Evolutionary conservation across 164 flowering plant genomes (phyloP), one percentile per base, ranked within the genome.

Genomic region (Annona cherimola): DNA sequence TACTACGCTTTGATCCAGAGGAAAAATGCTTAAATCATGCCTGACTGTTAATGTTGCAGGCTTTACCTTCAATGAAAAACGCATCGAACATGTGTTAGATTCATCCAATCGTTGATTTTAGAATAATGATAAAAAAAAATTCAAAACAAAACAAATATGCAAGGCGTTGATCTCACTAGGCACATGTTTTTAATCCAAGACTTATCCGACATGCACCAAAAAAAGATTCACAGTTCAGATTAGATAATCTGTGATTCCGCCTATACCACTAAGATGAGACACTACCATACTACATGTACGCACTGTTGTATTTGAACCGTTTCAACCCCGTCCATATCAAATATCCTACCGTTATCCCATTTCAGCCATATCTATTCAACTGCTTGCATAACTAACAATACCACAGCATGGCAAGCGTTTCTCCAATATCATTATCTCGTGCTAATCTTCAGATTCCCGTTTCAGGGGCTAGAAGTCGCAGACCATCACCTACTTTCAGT

Each of bases 361-460:
- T 73, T 69, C 74, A 68, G 44, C 42, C 16, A 66, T 57, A 40
- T 50, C 9, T 50, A 11, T 9, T 11, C 57, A 50, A 50, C 57
- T 50, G 57, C 57, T 50, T 26, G 0, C 57, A 50, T 50, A 50
- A 50, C 67, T 2, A 67, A 62, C 63, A 60, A 50, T 11, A 50
- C 8, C 57, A 7, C 14, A 50, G 18, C 57, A 91, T 91, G 96
- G 81, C 86, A 12, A 74, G 70, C 61, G 76, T 64, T 70, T 68
- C 81, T 68, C 83, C 83, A 64, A 75, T 79, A 42, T 78, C 90
- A 63, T 45, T 75, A 26, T 77, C 79, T 68, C 79, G 75, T 77
- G 61, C 80, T 2, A 43, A 71, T 55, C 76, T 78, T 66, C 55
- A 76, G 59, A 54, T 66, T 11, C 76, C 72, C 77, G 79, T 5